Evolutionary conservation across 2,329 filamentous ascomycete genomes (phyloP), one percentile per base, ranked within the genome.

Genomic region (Emericellopsis cladophorae): DNA sequence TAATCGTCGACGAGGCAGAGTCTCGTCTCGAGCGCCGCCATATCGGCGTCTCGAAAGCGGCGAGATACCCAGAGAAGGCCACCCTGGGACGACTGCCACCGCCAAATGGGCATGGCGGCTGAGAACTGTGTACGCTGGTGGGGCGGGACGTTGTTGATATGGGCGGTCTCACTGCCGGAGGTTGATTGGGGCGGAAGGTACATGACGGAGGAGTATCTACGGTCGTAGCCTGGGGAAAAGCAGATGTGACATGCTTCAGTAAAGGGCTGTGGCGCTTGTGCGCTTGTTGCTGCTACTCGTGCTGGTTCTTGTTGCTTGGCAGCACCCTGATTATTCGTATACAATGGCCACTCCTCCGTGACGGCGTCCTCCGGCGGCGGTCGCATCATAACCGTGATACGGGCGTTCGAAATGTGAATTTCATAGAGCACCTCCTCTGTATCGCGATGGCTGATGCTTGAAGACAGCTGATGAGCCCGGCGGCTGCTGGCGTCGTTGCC

Each of bases 321-420:
- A 7, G 36, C 36, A 12, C 24, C 21, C 10, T 16, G 7, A 2
- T 24, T 16, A 5, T 40, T 21, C 2, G 40, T 40, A 31, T 42
- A 32, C 14, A 35, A 23, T 18, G 42, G 39, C 18, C 15, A 37
- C 16, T 22, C 15, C 7, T 15, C 16, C 14, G 29, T 16, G 9
- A 22, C 32, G n/a, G 24, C 24, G 6, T 31, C 39, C 9, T 18
- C 18, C 16, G 32, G 32, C 11, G 31, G 38, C 5, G 16, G 23
- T n/a, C 36, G 40, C 42, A 44, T 44, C 29, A 16, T 42, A 33
- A 44, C 42, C 8, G 26, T 29, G 18, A 44, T 44, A 18, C 14
- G 31, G 5, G 42, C 15, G 21, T 40, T 16, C 11, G 40, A 26
- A 14, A n/a, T 21, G 16, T 24, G 31, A 10, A 42, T 42, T 21